Evolutionary conservation across 768 basidiomycete genomes (phyloP), one percentile per base, ranked within the genome.

Genomic region (Auriscalpium microsporum): DNA sequence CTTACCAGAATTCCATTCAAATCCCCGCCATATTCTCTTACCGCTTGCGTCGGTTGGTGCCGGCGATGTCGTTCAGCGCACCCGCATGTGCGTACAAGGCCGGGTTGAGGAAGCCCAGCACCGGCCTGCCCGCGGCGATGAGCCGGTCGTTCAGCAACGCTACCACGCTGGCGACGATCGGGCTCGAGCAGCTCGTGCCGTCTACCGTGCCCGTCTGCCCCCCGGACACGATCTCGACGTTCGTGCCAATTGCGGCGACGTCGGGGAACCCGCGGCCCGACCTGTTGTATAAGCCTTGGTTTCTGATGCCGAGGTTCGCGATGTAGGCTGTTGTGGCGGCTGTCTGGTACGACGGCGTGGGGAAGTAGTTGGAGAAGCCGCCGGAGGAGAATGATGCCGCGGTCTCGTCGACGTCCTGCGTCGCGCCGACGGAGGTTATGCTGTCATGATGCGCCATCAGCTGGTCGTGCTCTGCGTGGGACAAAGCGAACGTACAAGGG

Each of bases 231-330:
- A 72, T 67, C 57, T 58, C 59, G 50, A 69, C 63, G 60, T 69
- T 63, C 19, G 66, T 50, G 5, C 69, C 72, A 53, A 67, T 60
- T 8, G 78, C 75, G 10, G 75, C 63, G 42, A 79, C 65, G 65
- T 80, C 78, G 14, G 79, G 79, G 67, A 71, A 79, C 1, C 62
- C 76, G 47, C 78, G 76, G 38, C 75, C 76, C 61, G 56, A 67
- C 21, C 50, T 40, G 58, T 65, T 68, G 60, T 68, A 73, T 37
- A 59, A 57, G 37, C 73, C 72, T 0, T 48, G 33, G 57, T 68
- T 61, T 9, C 62, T 63, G 50, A 45, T 51, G 40, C 66, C 69
- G 50, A 73, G 62, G 23, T 60, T 58, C 19, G 63, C 54, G 17
- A 80, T 65, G 68, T 73, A 79, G 1, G 57, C 51, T 0, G 48